Evolutionary conservation across 805 yeast species (phyloP), one percentile per base, ranked within the genome.

Genomic region (Nakazawaea ambrosiae): DNA sequence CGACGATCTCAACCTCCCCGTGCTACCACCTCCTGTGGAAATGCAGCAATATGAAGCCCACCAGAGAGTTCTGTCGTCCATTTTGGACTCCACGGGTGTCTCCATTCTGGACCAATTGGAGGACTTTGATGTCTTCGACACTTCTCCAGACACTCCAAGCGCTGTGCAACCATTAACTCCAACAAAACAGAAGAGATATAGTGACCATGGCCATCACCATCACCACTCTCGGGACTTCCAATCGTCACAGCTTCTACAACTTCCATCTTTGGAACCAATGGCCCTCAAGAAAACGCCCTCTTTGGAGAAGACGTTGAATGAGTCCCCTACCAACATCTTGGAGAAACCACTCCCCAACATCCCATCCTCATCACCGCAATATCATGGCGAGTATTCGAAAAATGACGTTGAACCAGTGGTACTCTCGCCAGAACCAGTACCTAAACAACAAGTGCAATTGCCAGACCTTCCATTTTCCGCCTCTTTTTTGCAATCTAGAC

Each of bases 391-490:
- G 20, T 36, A 36, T 16, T 15, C 29, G 11, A 18, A 29, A 16
- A 14, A 16, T 12, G 36, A 31, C 20, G 27, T 19, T n/a, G n/a
- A 10, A 16, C 32, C 37, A 20, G 14, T 52, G 46, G 14, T 25
- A 12, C n/a, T n/a, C n/a, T n/a, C n/a, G n/a, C 14, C 16, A n/a
- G 34, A 31, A n/a, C 20, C 15, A 7, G 49, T 68, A 9, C 75
- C 75, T 0, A 66, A 67, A 0, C 55, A 66, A 2, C 74, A 75
- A 4, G 31, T 69, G 4, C 66, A 63, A 31, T 47, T 75, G 15
- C 84, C 85, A 0, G 64, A 69, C 31, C 60, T 77, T 7, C 82
- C 82, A 3, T 78, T 78, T 44, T 55, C 73, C 3, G 67, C 81
- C 0, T 63, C 70, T 10, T 55, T 68, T 0, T 51, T 78, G 26